Evolutionary conservation across 805 yeast species (phyloP).

Genomic region (Candida lessepsii): DNA sequence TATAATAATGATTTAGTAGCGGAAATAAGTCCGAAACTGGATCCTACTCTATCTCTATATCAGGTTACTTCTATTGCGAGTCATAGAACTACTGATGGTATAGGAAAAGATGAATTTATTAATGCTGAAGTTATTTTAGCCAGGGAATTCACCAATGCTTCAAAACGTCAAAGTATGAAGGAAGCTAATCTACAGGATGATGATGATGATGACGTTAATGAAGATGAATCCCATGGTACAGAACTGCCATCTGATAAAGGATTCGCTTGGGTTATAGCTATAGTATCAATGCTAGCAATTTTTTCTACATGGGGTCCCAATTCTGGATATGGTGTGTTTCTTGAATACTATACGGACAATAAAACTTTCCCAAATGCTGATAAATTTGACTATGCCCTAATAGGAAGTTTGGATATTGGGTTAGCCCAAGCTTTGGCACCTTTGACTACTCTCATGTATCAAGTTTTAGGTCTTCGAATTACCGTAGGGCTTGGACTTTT

Average conservation of each 20-base stretch:
- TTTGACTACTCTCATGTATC: constrained; percentile 45
- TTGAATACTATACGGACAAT: constrained; percentile 44
- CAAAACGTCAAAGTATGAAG: no score
- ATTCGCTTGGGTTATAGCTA: constrained; percentile 51
- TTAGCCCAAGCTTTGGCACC: constrained; percentile 61
- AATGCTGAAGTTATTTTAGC: no score
- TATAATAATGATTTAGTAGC: no score
- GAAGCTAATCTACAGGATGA: no score
- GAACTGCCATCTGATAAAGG: constrained; percentile 44
- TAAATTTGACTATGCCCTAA: constrained; percentile 48
- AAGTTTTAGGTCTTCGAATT: constrained; percentile 48
- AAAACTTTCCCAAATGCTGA: constrained; percentile 40
- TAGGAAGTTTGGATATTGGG: constrained; percentile 50
- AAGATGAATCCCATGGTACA: no score
- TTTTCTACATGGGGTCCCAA: constrained; percentile 58
- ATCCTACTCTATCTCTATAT: no score
- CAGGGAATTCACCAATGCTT: no score
- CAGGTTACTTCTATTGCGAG: no score
- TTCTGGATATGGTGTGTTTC: constrained; percentile 58
- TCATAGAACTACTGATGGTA: no score
- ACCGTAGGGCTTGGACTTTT: constrained; percentile 48
- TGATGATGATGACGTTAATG: neutral
- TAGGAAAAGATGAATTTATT: no score
- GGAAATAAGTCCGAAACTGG: no score
- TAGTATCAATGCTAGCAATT: constrained; percentile 46